Conservation (phyloP, 345 rosid genomes). For the Streptanthus diversifolius region DNA sequence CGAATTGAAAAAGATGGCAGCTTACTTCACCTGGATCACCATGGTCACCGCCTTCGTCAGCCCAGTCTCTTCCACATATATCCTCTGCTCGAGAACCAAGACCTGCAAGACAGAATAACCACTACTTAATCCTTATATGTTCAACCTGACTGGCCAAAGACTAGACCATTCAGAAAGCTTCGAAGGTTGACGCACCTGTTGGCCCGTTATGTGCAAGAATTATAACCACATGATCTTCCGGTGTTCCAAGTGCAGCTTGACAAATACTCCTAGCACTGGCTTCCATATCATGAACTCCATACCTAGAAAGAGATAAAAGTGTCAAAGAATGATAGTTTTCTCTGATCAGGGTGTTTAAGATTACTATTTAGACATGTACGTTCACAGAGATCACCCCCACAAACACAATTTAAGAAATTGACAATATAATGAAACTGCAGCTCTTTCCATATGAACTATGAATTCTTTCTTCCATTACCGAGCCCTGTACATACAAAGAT, state of each 20-base stretch:
- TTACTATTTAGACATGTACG: background rate
- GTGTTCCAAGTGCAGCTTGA: constrained; percentile 54
- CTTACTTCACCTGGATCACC: constrained; percentile 75
- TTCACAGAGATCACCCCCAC: constrained; percentile 1
- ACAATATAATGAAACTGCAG: background rate
- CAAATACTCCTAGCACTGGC: constrained; percentile 60
- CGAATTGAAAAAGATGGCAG: background rate
- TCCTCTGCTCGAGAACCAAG: constrained; percentile 71
- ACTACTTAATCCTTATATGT: background rate
- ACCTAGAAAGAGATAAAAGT: constrained; percentile 40
- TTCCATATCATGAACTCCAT: constrained; percentile 67
- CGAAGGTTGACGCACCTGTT: constrained; percentile 43
- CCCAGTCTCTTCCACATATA: constrained; percentile 88
- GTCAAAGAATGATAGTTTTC: background rate
- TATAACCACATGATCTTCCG: constrained; percentile 69
- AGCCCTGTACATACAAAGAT: background rate
- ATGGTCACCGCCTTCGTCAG: constrained; percentile 67
- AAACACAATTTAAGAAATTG: background rate
- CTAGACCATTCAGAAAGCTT: constrained; percentile 15
- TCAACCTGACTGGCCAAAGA: background rate
- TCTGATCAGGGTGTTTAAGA: background rate
- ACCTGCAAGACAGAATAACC: constrained; percentile 43
- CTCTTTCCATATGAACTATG: background rate
- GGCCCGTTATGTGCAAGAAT: constrained; percentile 90
- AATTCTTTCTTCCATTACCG: background rate